Percentiles rank a stretch among this genome's conserved stretches.
Evolutionary conservation across 2,329 filamentous ascomycete species (phyloP).

Genomic region (Metarhizium guizhouense): DNA sequence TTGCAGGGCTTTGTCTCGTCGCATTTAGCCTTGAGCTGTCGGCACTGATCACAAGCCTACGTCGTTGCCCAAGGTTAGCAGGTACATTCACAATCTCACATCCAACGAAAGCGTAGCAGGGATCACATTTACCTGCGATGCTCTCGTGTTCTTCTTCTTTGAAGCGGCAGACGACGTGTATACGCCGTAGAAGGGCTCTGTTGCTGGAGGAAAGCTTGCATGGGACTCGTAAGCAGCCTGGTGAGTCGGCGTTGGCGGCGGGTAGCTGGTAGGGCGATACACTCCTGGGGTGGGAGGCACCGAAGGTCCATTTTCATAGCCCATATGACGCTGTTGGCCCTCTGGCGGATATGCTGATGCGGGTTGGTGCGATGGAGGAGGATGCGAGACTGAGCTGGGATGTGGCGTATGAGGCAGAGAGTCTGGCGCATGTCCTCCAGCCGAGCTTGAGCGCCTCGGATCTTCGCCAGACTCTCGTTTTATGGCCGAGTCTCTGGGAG

Average conservation of each 20-base stretch:
- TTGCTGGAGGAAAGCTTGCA: conserved; percentile 19
- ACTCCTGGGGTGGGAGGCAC: conserved; percentile 35
- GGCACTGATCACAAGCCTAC: conserved; percentile 85
- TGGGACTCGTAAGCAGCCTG: conserved; percentile 29
- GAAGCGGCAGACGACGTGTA: conserved; percentile 32
- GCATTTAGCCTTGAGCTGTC: conserved; percentile 82
- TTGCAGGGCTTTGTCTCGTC: conserved; percentile 79
- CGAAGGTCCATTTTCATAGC: conserved; percentile 38
- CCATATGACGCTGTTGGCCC: conserved; percentile 42
- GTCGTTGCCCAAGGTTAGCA: conserved; percentile 6
- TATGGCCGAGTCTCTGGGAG: conserved; percentile 41
- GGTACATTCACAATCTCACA: background rate
- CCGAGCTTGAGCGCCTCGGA: conserved; percentile 43
- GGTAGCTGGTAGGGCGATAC: conserved; percentile 32
- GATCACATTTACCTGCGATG: conserved; percentile 44
- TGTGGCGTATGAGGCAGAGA: conserved; percentile 22
- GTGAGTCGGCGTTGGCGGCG: conserved; percentile 32
- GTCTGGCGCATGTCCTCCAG: conserved; percentile 31
- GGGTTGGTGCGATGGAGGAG: conserved; percentile 20
- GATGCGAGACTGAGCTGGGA: conserved; percentile 21
- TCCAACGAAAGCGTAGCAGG: background rate
- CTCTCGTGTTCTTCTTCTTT: conserved; percentile 56
- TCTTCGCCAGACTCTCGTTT: conserved; percentile 48
- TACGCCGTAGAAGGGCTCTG: conserved; percentile 30
- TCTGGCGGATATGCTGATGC: conserved; percentile 31